phyloP scores from a whole-genome alignment of 1,284 basidiomycete species.

The Violaceomyces palustris region DNA sequence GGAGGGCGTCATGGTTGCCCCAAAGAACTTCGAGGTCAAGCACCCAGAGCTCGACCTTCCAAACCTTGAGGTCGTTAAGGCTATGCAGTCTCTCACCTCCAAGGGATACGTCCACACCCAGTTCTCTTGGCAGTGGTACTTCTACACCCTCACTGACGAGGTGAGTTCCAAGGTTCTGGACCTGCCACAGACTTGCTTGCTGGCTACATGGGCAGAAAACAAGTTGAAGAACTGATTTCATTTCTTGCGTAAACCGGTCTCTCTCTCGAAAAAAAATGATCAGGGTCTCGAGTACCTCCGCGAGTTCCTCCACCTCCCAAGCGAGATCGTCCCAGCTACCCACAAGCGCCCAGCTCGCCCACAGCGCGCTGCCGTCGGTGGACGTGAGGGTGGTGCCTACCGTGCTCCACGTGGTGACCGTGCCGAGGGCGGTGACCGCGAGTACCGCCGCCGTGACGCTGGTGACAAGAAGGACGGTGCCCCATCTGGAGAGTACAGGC shows the following conservation, averaged over 20 bases:
- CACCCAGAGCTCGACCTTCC: slow-evolving; percentile 95
- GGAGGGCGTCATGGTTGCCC: slow-evolving; percentile 87
- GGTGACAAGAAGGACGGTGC: slow-evolving; percentile 50
- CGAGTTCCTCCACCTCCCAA: slow-evolving; percentile 52
- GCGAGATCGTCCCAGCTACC: slow-evolving; percentile 52
- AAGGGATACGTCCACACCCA: slow-evolving; percentile 95
- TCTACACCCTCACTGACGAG: slow-evolving; percentile 52
- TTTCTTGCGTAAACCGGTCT: too few species aligned
- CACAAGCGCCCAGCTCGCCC: slow-evolving; percentile 52
- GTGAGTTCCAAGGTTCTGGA: slow-evolving; percentile 4
- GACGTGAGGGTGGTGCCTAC: slow-evolving; percentile 45
- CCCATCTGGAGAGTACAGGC: slow-evolving; percentile 50
- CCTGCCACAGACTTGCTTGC: too few species aligned
- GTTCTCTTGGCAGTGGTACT: slow-evolving; percentile 58
- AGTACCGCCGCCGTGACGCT: slow-evolving; percentile 47
- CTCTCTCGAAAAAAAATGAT: too few species aligned
- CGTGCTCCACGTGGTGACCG: slow-evolving; percentile 47
- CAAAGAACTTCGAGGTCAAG: slow-evolving; percentile 97
- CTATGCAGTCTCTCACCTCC: slow-evolving; percentile 93
- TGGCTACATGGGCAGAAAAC: too few species aligned
- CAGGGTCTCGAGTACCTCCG: slow-evolving; percentile 52
- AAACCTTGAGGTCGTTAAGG: slow-evolving; percentile 99
- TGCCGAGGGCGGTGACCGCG: slow-evolving; percentile 45
- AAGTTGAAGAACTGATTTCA: too few species aligned
- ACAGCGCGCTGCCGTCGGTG: slow-evolving; percentile 41